A percentile compares a stretch with the other conserved stretches of the same genome.
Evolutionary conservation across 1,284 basidiomycete species (phyloP).

Genomic region (Pisolithus thermaeus): DNA sequence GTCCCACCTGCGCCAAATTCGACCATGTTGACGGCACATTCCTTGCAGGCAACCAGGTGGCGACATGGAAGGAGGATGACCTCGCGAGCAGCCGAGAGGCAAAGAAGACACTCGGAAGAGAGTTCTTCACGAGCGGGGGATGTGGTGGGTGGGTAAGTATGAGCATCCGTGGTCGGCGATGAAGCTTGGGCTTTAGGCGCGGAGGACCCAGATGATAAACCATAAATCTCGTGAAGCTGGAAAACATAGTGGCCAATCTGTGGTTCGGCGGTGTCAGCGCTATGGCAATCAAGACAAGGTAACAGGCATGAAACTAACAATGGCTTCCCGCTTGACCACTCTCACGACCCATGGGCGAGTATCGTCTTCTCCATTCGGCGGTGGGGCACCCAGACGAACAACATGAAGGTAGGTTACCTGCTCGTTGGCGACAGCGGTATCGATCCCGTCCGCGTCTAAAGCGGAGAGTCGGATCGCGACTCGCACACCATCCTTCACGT

Average conservation of each 20-base stretch:
- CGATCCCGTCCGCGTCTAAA: conserved; percentile 63
- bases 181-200: conserved; percentile 35
- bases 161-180: conserved; percentile 32
- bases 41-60: conserved; percentile 87
- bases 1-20: conserved; percentile 89
- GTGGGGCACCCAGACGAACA: conserved; percentile 56
- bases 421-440: conserved; percentile 65
- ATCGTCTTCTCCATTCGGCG: conserved; percentile 39
- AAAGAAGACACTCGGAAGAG: conserved; percentile 83
- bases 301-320: conserved; percentile 33
- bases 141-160: conserved; percentile 51
- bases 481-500: conserved; percentile 62
- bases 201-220: conserved; percentile 61
- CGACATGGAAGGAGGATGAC: conserved; percentile 87
- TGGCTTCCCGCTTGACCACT: conserved; percentile 84
- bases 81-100: conserved; percentile 79
- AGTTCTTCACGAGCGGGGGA: conserved; percentile 51
- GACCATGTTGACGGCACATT: conserved; percentile 91
- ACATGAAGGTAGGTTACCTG: conserved; percentile 84
- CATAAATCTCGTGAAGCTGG: conserved; percentile 89
- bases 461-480: conserved; percentile 74
- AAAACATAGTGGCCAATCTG: conserved; percentile 86
- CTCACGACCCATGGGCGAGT: conserved; percentile 76
- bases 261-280: conserved; percentile 7
- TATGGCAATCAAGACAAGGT: neutral